phyloP scores from a whole-genome alignment of 2,329 filamentous ascomycete genomes.

The Mycosphaerella arachidis region DNA sequence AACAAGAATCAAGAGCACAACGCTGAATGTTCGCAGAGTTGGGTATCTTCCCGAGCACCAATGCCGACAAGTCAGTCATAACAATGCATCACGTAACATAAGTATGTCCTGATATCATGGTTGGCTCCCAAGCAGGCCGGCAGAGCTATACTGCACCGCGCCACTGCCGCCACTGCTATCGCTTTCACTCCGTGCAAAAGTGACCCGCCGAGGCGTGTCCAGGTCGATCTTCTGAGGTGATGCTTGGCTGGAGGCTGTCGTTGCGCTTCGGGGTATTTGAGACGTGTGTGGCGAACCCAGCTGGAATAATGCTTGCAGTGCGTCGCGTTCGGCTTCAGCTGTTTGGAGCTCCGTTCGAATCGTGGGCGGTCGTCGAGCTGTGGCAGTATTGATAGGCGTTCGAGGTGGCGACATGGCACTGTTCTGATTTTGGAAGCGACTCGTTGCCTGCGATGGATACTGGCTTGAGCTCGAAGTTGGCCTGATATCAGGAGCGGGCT shows the following conservation, averaged over 20 bases:
- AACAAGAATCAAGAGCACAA: constrained; percentile 3
- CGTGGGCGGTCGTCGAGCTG: constrained; percentile 41
- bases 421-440: constrained; percentile 5
- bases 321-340: constrained; percentile 68
- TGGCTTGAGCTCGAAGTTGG: constrained; percentile 17
- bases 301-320: constrained; percentile 73
- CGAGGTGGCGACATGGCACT: constrained; percentile 31
- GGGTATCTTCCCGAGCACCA: constrained; percentile 19
- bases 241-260: constrained; percentile 17
- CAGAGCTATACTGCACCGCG: constrained; percentile 8
- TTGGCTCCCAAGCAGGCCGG: constrained; percentile 9
- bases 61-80: constrained; percentile 10
- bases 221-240: constrained; percentile 24
- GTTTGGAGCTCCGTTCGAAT: constrained; percentile 66
- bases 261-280: constrained; percentile 34
- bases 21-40: constrained; percentile 6
- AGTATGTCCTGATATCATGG: constrained; percentile 6
- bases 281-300: constrained; percentile 55
- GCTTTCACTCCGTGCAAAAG: constrained; percentile 29
- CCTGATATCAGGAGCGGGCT: constrained; percentile 31
- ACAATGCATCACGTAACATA: constrained; percentile 9
- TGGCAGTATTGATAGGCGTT: constrained; percentile 30
- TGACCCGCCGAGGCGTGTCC: constrained; percentile 24
- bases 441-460: constrained; percentile 8
- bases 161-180: constrained; percentile 9